These are phyloP conservation scores for Cyberlindnera euphorbiiphila DNA, from an alignment of 805 yeast species.

Conservation along the genomic window DNA sequence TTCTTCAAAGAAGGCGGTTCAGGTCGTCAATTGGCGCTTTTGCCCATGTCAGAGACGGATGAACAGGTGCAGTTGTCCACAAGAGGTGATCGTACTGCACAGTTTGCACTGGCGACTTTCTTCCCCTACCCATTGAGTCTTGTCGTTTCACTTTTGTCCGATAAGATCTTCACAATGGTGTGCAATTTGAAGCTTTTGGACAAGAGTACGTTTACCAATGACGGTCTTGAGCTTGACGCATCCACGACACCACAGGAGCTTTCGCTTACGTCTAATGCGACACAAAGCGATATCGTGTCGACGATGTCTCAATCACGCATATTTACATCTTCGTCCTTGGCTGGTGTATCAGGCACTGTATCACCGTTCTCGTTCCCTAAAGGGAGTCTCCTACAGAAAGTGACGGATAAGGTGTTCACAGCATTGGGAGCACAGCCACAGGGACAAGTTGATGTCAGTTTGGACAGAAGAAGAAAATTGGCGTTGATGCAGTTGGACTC, in stretches of 20 bases:
- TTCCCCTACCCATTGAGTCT: conserved; percentile 39
- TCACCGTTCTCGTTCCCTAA: conserved; percentile 29
- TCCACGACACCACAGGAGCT: conserved; percentile 21
- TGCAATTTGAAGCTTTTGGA: conserved; percentile 27
- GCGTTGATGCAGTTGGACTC: conserved; percentile 38
- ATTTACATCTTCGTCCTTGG: conserved; percentile 38
- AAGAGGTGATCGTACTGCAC: conserved; percentile 26
- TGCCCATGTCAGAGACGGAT: conserved; percentile 37
- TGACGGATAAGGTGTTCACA: conserved; percentile 8
- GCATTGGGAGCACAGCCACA: not conserved
- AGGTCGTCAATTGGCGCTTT: conserved; percentile 39
- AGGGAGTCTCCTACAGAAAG: conserved; percentile 13
- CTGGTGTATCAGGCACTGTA: conserved; percentile 37
- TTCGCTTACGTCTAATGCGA: conserved; percentile 8
- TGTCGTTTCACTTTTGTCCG: conserved; percentile 24
- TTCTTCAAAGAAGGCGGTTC: conserved; percentile 39
- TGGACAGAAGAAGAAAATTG: conserved; percentile 39
- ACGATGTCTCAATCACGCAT: conserved; percentile 34
- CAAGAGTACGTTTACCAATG: conserved; percentile 21
- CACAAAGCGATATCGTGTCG: conserved; percentile 28
- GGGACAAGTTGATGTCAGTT: conserved; percentile 6
- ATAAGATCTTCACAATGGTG: conserved; percentile 24
- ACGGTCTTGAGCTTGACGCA: conserved; percentile 22
- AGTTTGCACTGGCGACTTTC: conserved; percentile 35
- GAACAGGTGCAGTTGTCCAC: conserved; percentile 13